A percentile compares a stretch with the other conserved stretches of the same genome.
phyloP scores from a whole-genome alignment of 805 yeast genomes.

The Priceomyces carsonii region DNA sequence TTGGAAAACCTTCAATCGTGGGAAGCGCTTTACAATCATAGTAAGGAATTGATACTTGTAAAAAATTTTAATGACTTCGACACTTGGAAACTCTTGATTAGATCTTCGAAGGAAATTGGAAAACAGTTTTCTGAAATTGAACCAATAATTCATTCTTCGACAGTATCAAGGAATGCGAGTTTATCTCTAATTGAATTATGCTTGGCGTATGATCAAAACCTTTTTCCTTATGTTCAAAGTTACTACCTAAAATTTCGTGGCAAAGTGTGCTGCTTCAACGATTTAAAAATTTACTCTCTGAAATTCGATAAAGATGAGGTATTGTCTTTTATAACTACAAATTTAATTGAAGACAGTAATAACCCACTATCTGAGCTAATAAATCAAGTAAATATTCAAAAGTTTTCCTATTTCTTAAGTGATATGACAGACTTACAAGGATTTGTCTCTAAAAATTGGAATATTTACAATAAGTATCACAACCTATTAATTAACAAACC shows the following conservation, averaged over 20 bases:
- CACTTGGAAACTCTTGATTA: slow-evolving; percentile 62
- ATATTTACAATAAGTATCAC: slow-evolving; percentile 20
- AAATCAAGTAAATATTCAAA: slow-evolving; percentile 43
- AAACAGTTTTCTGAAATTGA: slow-evolving; percentile 30
- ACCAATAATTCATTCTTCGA: slow-evolving; percentile 9
- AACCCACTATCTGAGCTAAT: slow-evolving; percentile 15
- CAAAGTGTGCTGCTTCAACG: slow-evolving; percentile 68
- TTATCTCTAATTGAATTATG: slow-evolving; percentile 29
- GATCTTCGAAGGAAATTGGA: slow-evolving; percentile 41
- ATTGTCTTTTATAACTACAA: slow-evolving; percentile 18
- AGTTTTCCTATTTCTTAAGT: slow-evolving; percentile 42
- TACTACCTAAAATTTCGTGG: slow-evolving; percentile 50
- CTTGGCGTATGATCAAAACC: slow-evolving; percentile 18
- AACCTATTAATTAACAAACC: slow-evolving; percentile 37
- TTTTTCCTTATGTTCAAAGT: slow-evolving; percentile 27
- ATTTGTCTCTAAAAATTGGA: slow-evolving; percentile 18
- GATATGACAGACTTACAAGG: slow-evolving; percentile 7
- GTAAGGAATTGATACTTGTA: slow-evolving; percentile 43
- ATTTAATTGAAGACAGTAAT: slow-evolving; percentile 6
- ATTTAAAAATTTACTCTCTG: slow-evolving; percentile 42
- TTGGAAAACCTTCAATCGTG: slow-evolving; percentile 45
- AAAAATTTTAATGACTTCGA: slow-evolving; percentile 70
- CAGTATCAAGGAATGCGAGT: slow-evolving; percentile 26
- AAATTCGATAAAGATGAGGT: slow-evolving; percentile 12
- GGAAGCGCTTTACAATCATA: slow-evolving; percentile 41